phyloP scores from a whole-genome alignment of 225 moss, liverwort and hornwort genomes.

The Bryoerythrophyllum caledonicum region DNA sequence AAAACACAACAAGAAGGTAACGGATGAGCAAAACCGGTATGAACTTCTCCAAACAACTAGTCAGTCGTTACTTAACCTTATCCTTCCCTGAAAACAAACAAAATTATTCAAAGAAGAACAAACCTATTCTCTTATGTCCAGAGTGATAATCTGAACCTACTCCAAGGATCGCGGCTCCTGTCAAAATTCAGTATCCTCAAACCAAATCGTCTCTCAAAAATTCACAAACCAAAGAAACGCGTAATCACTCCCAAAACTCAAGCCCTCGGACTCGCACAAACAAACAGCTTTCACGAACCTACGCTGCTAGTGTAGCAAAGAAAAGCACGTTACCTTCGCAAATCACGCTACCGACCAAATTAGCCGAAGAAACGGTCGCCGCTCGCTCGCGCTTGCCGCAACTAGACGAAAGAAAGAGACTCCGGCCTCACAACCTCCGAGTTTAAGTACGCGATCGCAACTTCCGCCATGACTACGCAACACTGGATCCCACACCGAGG shows the following conservation, averaged over 20 bases:
- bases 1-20: conserved; percentile 14
- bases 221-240: neutral
- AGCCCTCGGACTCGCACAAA: neutral
- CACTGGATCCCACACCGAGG: conserved; percentile 23
- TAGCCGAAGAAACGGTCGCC: neutral
- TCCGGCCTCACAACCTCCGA: conserved; percentile 4
- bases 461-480: conserved; percentile 29
- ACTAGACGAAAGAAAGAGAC: conserved; percentile 17
- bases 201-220: conserved; percentile 11
- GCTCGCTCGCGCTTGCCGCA: conserved; percentile 12
- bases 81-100: conserved; percentile 1
- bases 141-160: neutral
- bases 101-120: neutral
- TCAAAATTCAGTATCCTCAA: conserved; percentile 1
- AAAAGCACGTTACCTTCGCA: conserved; percentile 5
- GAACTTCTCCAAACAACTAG: too few relatives aligned
- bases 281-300: conserved; percentile 3
- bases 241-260: neutral
- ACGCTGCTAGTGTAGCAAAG: neutral
- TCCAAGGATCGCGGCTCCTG: neutral
- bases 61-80: neutral
- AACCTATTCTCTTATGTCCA: neutral
- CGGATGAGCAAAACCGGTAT: conserved; percentile 1
- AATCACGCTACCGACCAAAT: conserved; percentile 25
- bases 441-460: conserved; percentile 27